Evolutionary conservation across 2,329 filamentous ascomycete genomes (phyloP).

Genomic region (Penicillium sp.): DNA sequence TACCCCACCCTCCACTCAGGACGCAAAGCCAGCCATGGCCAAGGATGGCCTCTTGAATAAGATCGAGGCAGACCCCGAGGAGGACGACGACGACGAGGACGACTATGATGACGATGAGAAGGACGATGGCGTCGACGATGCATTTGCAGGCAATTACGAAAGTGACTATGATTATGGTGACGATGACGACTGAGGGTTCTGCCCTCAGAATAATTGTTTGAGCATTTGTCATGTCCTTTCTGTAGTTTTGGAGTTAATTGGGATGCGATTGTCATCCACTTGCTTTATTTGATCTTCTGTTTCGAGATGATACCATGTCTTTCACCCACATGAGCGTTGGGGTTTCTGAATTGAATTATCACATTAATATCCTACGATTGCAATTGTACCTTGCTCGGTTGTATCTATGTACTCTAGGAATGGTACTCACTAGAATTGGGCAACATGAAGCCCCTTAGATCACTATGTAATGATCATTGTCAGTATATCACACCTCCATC

Average conservation of each 20-base stretch:
- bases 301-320: constrained; percentile 13
- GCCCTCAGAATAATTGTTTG: background rate
- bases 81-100: constrained; percentile 31
- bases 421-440: background rate
- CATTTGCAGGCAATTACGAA: constrained; percentile 31
- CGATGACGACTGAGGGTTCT: constrained; percentile 18
- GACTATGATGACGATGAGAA: constrained; percentile 34
- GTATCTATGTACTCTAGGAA: background rate
- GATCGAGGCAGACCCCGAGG: background rate
- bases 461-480: background rate
- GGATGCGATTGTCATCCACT: background rate
- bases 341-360: constrained; percentile 2
- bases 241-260: background rate
- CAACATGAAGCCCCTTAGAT: background rate
- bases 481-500: background rate
- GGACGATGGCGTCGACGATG: constrained; percentile 35
- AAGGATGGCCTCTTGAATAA: background rate
- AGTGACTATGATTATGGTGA: constrained; percentile 25
- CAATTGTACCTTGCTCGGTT: background rate
- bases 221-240: background rate
- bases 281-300: background rate
- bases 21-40: background rate
- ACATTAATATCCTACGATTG: background rate
- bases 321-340: constrained; percentile 1
- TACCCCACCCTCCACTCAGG: background rate